Conservation (phyloP, 129 eudicot species). For the Chrysanthemum makinoi region DNA sequence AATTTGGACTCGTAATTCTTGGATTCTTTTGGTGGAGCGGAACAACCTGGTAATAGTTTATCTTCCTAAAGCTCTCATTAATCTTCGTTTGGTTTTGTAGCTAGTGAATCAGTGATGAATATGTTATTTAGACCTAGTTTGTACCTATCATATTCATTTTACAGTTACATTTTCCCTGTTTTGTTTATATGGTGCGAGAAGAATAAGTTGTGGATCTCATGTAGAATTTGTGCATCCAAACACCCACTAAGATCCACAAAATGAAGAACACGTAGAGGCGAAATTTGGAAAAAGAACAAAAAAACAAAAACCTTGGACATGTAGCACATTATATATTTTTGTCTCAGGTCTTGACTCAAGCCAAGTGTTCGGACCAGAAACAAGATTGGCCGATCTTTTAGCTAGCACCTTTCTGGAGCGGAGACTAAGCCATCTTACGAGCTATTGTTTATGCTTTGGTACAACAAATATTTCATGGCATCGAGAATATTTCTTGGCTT, state of each 20-base stretch:
- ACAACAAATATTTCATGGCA: conserved; percentile 97
- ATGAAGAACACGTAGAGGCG: background rate
- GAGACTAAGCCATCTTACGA: conserved; percentile 97
- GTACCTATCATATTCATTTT: background rate
- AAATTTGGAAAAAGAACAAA: background rate
- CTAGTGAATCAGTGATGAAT: conserved; percentile 33
- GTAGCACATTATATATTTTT: conserved; percentile 20
- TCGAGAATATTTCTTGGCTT: conserved; percentile 94
- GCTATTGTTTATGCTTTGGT: conserved; percentile 92
- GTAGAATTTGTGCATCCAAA: background rate
- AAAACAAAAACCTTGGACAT: background rate
- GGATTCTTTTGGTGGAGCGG: conserved; percentile 96
- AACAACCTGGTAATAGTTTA: conserved; percentile 45
- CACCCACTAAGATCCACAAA: background rate
- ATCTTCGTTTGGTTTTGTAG: conserved; percentile 35
- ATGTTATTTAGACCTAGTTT: conserved; percentile 31
- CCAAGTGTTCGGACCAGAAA: conserved; percentile 64
- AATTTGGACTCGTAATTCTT: conserved; percentile 96
- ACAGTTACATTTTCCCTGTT: too few species aligned
- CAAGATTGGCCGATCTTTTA: conserved; percentile 89
- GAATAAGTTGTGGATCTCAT: background rate
- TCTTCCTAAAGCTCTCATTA: conserved; percentile 33
- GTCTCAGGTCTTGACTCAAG: conserved; percentile 64
- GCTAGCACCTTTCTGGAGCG: conserved; percentile 99
- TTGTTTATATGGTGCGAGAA: too few species aligned